Base-by-base conservation (phyloP, 352 stramenopile species). In the Pythium guiyangense region DNA sequence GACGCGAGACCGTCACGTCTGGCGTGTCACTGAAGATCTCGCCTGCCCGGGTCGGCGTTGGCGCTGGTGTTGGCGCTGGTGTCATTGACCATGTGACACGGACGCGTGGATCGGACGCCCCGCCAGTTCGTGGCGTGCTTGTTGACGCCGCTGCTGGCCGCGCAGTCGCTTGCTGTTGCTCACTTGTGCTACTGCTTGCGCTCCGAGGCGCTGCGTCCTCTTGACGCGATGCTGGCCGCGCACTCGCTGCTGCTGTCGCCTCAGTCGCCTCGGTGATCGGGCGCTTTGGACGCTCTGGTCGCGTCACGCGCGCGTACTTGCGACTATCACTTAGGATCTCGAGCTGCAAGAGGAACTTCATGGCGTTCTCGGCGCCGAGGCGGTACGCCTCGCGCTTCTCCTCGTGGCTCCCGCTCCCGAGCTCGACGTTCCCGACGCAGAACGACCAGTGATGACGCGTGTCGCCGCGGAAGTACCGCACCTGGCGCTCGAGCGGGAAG, bases 381-480 rank as follows among this genome's bases (percentile, higher is more conserved):
- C 72, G 69, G 43, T 82, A 85, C 25, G 77, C 79, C 29, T 71
- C 65, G 8, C 70, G 59, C 44, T 82, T 86, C 29, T 83, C 64
- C 51, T 74, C 70, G 29, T 81, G 64, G 25, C 79, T 88, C 6
- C 79, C 79, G 55, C 79, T 89, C 11, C 81, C 81, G 39, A 92
- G 73, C 39, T 90, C 81, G 11, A 92, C 69, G 17, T 78, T 87
- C 5, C 74, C 81, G 11, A 86, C 51, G 26, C 65, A 64, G 54
- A 92, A 90, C 42, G 69, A 69, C 71, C 69, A 90, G 60, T 92
- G 81, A 51, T 86, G 74, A 4, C 74, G 59, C 29, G 70, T 67
- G 14, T 60, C 56, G 4, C 81, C 81, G 31, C 61, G 67, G 15
- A 77, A 80, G 49, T 85, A 90, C 31, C 61, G 74, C 22, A 71